These are phyloP conservation scores for Chionographis japonica DNA, from an alignment of 106 monocot species.

Conservation along the genomic window DNA sequence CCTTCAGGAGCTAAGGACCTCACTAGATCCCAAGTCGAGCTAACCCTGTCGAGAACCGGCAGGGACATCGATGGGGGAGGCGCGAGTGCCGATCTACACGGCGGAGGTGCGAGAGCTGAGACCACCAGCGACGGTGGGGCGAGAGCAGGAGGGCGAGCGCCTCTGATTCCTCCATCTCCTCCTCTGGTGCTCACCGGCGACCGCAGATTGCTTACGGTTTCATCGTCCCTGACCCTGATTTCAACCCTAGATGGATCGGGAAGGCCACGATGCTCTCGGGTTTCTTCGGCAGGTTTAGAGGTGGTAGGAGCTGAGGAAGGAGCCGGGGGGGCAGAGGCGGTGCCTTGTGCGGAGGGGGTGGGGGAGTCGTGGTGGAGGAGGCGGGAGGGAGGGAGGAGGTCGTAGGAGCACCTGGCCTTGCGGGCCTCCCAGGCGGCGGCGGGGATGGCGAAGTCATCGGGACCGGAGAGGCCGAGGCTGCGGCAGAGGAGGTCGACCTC, in stretches of 20 bases:
- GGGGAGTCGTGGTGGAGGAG: constrained; percentile 4
- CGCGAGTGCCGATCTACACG: constrained; percentile 2
- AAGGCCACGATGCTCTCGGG: no score
- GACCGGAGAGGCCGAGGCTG: constrained; percentile 56
- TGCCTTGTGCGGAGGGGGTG: background rate
- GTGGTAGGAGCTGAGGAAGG: background rate
- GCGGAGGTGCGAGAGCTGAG: constrained; percentile 2
- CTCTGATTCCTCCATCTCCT: constrained; percentile 28
- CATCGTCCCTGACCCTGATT: background rate
- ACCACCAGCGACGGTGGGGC: constrained; percentile 7
- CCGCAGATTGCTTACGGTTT: background rate
- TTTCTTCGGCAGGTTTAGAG: no score
- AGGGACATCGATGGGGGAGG: constrained; percentile 30
- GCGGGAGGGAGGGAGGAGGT: constrained; percentile 29
- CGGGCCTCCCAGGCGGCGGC: constrained; percentile 46
- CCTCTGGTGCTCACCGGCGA: background rate
- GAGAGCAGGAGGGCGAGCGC: constrained; percentile 25
- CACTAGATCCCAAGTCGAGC: constrained; percentile 38
- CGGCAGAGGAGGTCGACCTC: constrained; percentile 48
- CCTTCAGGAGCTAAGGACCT: constrained; percentile 24
- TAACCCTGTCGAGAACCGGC: constrained; percentile 7
- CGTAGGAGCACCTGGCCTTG: constrained; percentile 18
- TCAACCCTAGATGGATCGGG: background rate
- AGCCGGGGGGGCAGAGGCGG: background rate
- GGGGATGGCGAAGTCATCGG: constrained; percentile 70